Evolutionary conservation across 2,329 filamentous ascomycete species (phyloP).

Genomic region (Parastagonospora avenae): DNA sequence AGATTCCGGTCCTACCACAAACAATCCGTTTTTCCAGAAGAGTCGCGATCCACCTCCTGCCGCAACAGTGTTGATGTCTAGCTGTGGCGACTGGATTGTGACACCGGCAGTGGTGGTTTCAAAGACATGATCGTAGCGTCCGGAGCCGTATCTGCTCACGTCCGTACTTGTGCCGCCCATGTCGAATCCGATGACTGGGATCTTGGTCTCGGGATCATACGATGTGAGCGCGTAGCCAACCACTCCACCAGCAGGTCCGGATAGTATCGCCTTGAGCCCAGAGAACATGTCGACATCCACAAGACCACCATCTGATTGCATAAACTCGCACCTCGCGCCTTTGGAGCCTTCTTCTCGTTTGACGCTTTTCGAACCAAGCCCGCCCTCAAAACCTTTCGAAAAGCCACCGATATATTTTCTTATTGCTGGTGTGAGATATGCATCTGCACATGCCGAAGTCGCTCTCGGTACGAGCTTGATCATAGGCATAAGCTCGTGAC

Average conservation of each 20-base stretch:
- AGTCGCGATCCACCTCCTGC: conserved; percentile 84
- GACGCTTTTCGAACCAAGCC: conserved; percentile 76
- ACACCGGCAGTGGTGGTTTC: conserved; percentile 86
- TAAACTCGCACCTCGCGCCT: conserved; percentile 88
- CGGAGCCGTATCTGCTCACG: conserved; percentile 83
- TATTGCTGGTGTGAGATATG: conserved; percentile 79
- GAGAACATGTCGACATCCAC: conserved; percentile 81
- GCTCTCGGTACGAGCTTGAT: conserved; percentile 79
- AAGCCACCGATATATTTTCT: conserved; percentile 80
- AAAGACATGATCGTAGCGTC: conserved; percentile 90
- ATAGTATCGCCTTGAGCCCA: conserved; percentile 82
- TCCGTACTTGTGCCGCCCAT: conserved; percentile 96
- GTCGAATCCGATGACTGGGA: conserved; percentile 90
- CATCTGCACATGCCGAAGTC: conserved; percentile 78
- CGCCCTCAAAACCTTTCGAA: conserved; percentile 78
- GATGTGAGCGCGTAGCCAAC: conserved; percentile 92
- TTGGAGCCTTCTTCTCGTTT: conserved; percentile 67
- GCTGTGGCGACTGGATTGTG: conserved; percentile 37
- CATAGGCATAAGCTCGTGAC: conserved; percentile 85
- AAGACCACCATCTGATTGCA: conserved; percentile 82
- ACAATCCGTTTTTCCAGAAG: conserved; percentile 87
- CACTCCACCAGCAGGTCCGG: conserved; percentile 89
- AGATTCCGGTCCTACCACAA: conserved; percentile 88
- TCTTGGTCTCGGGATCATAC: conserved; percentile 81
- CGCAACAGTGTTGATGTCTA: conserved; percentile 91